Conservation (phyloP, 176 grass and related monocot genomes). For the Cenchrus purpureus region DNA sequence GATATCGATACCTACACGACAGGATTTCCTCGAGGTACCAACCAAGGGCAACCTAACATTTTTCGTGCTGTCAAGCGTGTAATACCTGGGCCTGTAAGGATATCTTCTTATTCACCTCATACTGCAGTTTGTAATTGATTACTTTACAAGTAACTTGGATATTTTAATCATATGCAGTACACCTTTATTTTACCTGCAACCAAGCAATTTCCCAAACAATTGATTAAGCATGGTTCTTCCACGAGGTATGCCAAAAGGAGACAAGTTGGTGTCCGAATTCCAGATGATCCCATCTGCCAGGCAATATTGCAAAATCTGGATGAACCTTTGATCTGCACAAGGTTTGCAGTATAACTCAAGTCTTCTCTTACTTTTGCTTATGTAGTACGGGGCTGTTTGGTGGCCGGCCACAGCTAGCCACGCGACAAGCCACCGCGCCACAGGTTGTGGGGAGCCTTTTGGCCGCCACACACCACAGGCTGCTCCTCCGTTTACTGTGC, state of each 20-base stretch:
- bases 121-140: not conserved
- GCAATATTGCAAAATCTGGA: conserved; percentile 87
- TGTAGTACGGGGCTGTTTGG: not conserved
- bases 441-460: too few relatives aligned
- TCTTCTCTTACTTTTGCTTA: conserved; percentile 19
- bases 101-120: conserved; percentile 24
- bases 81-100: conserved; percentile 93
- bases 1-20: conserved; percentile 92
- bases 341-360: conserved; percentile 49
- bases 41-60: conserved; percentile 74
- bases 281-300: conserved; percentile 83
- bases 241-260: conserved; percentile 82
- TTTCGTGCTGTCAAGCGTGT: conserved; percentile 79
- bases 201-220: conserved; percentile 91
- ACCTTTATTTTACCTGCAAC: conserved; percentile 90
- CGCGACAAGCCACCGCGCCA: too few relatives aligned
- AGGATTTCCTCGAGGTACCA: conserved; percentile 87
- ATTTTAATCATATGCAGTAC: conserved; percentile 64
- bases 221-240: conserved; percentile 69
- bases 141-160: conserved; percentile 34
- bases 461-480: too few relatives aligned
- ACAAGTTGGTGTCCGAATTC: conserved; percentile 83
- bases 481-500: too few relatives aligned
- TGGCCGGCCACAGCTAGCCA: too few relatives aligned
- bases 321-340: conserved; percentile 85